Evolutionary conservation across 2,329 filamentous ascomycete species (phyloP).

Genomic region (Venturia effusa): DNA sequence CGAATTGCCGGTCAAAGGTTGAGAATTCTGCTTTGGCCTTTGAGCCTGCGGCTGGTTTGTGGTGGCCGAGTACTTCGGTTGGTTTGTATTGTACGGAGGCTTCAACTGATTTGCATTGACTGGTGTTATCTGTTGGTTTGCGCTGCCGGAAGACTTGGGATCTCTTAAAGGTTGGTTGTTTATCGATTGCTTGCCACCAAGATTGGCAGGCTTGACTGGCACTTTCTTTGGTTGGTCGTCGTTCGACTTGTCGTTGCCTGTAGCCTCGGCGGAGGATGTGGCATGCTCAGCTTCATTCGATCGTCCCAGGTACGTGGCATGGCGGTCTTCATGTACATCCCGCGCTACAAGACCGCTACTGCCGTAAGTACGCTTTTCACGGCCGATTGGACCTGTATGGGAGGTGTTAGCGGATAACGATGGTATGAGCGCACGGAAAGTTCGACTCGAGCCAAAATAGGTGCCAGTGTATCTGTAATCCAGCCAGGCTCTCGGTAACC

Average conservation of each 20-base stretch:
- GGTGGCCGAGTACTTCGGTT: no score
- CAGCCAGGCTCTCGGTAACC: not conserved
- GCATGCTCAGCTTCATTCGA: not conserved
- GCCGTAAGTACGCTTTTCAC: not conserved
- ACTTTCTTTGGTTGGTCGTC: not conserved
- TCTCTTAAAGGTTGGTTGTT: not conserved
- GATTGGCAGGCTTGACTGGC: not conserved
- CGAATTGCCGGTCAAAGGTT: not conserved
- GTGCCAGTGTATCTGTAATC: not conserved
- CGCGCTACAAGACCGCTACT: not conserved
- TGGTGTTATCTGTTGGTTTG: no score
- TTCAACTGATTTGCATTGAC: no score
- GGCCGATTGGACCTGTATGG: not conserved
- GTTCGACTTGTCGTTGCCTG: not conserved
- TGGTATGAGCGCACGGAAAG: not conserved
- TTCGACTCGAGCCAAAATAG: not conserved
- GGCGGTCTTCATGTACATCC: not conserved
- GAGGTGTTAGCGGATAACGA: not conserved
- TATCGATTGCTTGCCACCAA: not conserved
- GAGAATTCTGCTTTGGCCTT: not conserved
- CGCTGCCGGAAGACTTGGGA: not conserved
- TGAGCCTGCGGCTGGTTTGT: not conserved
- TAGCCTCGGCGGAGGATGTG: not conserved
- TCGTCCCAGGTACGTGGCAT: not conserved
- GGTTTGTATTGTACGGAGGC: no score